Evolutionary conservation across 164 flowering plant species (phyloP), one percentile per base, ranked within the genome.

Genomic region (Vitis rupestris): DNA sequence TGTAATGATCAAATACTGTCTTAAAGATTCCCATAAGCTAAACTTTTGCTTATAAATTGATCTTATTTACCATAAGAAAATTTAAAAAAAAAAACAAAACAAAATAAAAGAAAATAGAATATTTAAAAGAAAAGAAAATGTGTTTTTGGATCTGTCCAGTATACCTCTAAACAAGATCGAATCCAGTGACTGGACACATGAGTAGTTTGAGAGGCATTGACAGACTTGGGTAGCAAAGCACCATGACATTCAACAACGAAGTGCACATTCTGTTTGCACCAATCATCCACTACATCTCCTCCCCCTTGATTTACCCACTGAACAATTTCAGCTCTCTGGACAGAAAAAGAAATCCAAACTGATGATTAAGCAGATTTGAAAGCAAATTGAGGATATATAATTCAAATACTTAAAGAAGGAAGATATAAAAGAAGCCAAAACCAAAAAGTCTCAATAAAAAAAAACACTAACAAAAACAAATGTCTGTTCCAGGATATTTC

Each of bases 221-320:
- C 64, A 48, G 61, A 55, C 9, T 27, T 75, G 27, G 71, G 69
- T 61, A 61, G 54, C 64, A 70, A 37, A 37, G 44, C 63, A 73
- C 99, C 99, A 79, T 95, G 99, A 67, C 89, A 78, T 66, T 90
- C 97, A 63, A 95, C 78, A 66, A 72, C 83, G 81, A 86, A 93
- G 61, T 93, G 75, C 47, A 79, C 92, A 72, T 82, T 72, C 57
- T 79, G 69, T 66, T 55, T 71, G 51, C 44, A 49, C 23, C 66
- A 75, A 72, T 75, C 87, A 70, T 80, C 80, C 60, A 83, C 84
- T 10, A 93, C 63, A 70, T 74, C 75, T 55, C 99, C 99, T 72
- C 94, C 88, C n/a, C 99, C 97, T 86, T 88, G 82, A 75, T 64
- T 81, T 54, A 95, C 75, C 99, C 98, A 95, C 70, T 89, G 75